Conservation (phyloP, 2,329 filamentous ascomycete species). For the Apiospora sp. region DNA sequence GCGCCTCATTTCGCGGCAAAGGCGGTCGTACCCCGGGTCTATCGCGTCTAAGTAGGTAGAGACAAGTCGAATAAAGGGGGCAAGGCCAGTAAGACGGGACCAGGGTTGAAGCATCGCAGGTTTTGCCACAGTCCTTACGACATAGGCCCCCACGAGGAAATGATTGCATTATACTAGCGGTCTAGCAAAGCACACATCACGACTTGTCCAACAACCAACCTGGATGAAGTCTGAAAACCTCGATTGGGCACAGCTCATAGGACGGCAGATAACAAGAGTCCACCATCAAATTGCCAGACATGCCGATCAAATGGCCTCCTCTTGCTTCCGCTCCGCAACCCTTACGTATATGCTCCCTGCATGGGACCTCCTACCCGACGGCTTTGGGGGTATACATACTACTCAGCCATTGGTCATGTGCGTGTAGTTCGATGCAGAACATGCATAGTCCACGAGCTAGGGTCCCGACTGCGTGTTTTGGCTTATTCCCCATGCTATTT, state of each 20-base stretch:
- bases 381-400: background rate
- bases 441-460: background rate
- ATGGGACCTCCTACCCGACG: background rate
- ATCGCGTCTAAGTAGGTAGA: conserved; percentile 10
- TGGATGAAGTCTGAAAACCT: background rate
- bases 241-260: conserved; percentile 1
- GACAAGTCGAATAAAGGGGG: conserved; percentile 16
- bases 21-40: conserved; percentile 8
- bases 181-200: background rate
- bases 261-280: background rate
- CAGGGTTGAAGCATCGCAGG: background rate
- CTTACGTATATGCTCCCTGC: background rate
- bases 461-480: background rate
- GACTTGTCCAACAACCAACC: conserved; percentile 12
- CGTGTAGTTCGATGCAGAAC: conserved; percentile 2
- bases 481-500: background rate
- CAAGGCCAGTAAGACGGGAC: background rate
- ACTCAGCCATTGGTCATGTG: conserved; percentile 5
- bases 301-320: conserved; percentile 6
- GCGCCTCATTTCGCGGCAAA: conserved; percentile 13
- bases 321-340: conserved; percentile 2
- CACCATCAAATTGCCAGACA: background rate
- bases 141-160: conserved; percentile 2
- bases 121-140: background rate
- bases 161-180: conserved; percentile 15